Conservation (phyloP, 2,329 filamentous ascomycete species). For the Cladosporium austrohemisphaericum region DNA sequence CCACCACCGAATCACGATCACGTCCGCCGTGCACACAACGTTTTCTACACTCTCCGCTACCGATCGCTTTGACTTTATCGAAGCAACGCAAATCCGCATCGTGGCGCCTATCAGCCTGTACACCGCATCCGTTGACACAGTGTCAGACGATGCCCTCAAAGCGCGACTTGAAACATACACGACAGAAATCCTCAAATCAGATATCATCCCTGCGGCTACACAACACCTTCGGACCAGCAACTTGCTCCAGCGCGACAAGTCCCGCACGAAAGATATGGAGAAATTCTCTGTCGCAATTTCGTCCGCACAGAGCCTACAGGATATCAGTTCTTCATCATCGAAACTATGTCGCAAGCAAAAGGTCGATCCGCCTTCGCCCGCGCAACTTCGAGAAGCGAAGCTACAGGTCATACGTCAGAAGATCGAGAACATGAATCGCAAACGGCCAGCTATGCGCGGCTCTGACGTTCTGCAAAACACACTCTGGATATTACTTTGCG, state of each 20-base stretch:
- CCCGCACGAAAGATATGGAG: constrained; percentile 24
- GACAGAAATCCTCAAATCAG: constrained; percentile 25
- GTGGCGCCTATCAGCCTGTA: constrained; percentile 28
- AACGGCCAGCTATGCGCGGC: constrained; percentile 21
- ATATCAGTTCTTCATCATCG: constrained; percentile 22
- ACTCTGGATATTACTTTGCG: constrained; percentile 27
- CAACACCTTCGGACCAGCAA: constrained; percentile 1
- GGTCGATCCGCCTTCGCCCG: constrained; percentile 20
- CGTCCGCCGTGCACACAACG: constrained; percentile 15
- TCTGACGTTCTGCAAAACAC: constrained; percentile 34
- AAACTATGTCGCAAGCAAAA: constrained; percentile 29
- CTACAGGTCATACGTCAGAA: constrained; percentile 22
- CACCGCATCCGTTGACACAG: constrained; percentile 22
- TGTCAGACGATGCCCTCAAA: constrained; percentile 26
- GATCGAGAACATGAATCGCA: constrained; percentile 23
- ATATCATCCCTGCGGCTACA: constrained; percentile 22
- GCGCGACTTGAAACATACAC: constrained; percentile 28
- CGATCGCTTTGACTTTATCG: constrained; percentile 18
- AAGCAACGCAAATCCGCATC: constrained; percentile 15
- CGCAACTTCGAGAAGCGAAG: constrained; percentile 21
- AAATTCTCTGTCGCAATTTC: constrained; percentile 26
- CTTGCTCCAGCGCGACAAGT: constrained; percentile 18
- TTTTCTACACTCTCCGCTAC: constrained; percentile 10
- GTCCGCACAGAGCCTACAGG: constrained; percentile 23
- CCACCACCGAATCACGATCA: constrained; percentile 18